Base-by-base conservation (phyloP, 306 rosid genomes). In the Leucaena leucocephala region DNA sequence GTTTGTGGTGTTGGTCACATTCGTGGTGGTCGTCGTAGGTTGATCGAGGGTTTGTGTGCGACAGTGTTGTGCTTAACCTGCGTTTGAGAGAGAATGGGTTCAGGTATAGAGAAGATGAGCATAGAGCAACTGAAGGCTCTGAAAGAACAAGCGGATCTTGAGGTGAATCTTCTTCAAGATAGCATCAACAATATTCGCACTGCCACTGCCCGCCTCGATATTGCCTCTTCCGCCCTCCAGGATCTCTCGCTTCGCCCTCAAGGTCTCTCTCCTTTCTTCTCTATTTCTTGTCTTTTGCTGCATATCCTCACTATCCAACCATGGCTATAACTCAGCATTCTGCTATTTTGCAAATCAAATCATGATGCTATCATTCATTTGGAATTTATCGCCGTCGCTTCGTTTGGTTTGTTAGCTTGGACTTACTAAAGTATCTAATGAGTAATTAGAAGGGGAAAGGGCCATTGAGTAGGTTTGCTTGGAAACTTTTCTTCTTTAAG, bases 191-290 rank as follows among this genome's bases (percentile, higher is more conserved):
- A 95, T 76, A 93, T 95, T 75, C 97, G 98, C 84, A 83, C 93
- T 44, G 98, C 98, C 82, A 90, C 98, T 58, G 39, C 90, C 21
- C 97, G 98, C 19, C 98, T 95, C 74, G 98, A 95, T 77, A 68
- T 84, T 39, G 98, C 98, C 17, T 82, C 96, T 67, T 17, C 90
- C 68, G 97, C 98, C 8, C 97, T 95, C 76, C 70, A 87, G 54
- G 96, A 95, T 54, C 98, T 95, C 85, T 87, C 98, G 22, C 89
- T 91, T 78, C 92, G 94, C 59, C 95, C 98, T 7, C 84, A 74
- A 8, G 93, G 91, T 44, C 34, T 75, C 55, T 17, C 55, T 36
- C 19, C 71, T 65, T 36, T 38, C 17, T 7, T 67, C 1, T 27
- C 27, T 27, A 27, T 27, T 27, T 27, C 27, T 27, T 27, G 36